Conservation (phyloP, 164 flowering plant genomes). For the Vitis rotundifolia region DNA sequence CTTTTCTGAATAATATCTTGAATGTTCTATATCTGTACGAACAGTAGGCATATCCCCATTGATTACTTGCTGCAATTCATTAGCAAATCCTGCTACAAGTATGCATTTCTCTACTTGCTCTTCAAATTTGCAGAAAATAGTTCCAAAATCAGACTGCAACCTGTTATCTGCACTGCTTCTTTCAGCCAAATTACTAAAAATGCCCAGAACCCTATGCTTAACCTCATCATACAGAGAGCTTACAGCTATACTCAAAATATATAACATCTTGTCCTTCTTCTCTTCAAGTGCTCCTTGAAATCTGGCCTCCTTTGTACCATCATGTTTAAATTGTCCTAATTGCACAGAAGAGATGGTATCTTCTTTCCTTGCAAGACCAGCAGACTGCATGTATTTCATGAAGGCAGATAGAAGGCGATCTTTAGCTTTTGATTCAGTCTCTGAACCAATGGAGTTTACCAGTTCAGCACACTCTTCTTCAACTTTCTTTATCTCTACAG, state of each 20-base stretch:
- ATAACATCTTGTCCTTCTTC: constrained; percentile 59
- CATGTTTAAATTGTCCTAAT: constrained; percentile 29
- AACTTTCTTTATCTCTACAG: constrained; percentile 62
- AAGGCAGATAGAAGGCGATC: constrained; percentile 70
- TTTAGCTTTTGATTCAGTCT: constrained; percentile 74
- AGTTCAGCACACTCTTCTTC: constrained; percentile 75
- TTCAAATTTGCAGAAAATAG: constrained; percentile 57
- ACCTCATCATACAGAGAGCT: constrained; percentile 61
- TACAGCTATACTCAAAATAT: constrained; percentile 50
- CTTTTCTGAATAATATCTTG: constrained; percentile 24
- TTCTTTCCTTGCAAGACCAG: constrained; percentile 57
- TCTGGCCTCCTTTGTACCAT: constrained; percentile 33
- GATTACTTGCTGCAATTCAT: constrained; percentile 49
- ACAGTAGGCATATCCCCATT: constrained; percentile 21
- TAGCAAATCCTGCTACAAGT: constrained; percentile 59
- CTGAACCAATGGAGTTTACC: constrained; percentile 66
- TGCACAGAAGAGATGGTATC: constrained; percentile 26
- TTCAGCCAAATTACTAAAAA: constrained; percentile 31
- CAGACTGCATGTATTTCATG: constrained; percentile 59
- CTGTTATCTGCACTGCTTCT: constrained; percentile 28
- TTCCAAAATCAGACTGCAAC: constrained; percentile 41
- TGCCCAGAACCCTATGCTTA: constrained; percentile 42
- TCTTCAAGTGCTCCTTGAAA: constrained; percentile 44
- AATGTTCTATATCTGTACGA: constrained; percentile 23
- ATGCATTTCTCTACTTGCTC: constrained; percentile 84